Evolutionary conservation across 495 filamentous ascomycete species (phyloP).

Genomic region (Choiromyces venosus): DNA sequence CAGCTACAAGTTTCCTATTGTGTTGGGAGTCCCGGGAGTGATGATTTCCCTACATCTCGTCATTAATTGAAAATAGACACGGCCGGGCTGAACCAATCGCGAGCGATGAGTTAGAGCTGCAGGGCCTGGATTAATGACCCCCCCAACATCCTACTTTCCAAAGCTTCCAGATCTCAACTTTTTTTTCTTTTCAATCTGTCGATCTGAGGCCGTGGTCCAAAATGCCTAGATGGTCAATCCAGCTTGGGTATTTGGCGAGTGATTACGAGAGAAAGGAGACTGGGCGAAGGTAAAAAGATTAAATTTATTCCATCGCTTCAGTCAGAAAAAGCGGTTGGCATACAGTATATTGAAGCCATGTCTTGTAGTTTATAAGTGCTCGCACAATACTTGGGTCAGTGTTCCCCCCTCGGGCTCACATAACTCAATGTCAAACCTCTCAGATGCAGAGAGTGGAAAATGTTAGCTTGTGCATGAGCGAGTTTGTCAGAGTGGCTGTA

Average conservation of each 20-base stretch:
- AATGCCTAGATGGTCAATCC: background rate
- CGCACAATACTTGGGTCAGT: background rate
- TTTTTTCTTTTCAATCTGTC: background rate
- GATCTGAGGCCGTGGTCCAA: background rate
- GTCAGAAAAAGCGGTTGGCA: background rate
- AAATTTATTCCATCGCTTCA: background rate
- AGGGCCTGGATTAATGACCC: background rate
- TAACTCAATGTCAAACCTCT: background rate
- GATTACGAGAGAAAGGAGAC: background rate
- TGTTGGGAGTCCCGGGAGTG: background rate
- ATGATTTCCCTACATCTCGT: background rate
- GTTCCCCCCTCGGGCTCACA: background rate
- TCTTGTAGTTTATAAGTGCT: background rate
- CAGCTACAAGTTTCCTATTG: background rate
- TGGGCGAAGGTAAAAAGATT: background rate
- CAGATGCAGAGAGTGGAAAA: background rate
- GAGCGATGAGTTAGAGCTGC: background rate
- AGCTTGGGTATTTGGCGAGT: background rate
- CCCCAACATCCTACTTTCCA: background rate
- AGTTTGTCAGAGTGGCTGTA: background rate
- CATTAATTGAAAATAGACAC: background rate
- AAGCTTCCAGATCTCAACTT: background rate
- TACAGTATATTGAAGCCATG: background rate
- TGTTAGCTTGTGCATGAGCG: background rate
- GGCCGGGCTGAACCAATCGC: background rate